These are phyloP conservation scores for Russula brevipes DNA, from an alignment of 768 basidiomycete species.

Conservation along the genomic window DNA sequence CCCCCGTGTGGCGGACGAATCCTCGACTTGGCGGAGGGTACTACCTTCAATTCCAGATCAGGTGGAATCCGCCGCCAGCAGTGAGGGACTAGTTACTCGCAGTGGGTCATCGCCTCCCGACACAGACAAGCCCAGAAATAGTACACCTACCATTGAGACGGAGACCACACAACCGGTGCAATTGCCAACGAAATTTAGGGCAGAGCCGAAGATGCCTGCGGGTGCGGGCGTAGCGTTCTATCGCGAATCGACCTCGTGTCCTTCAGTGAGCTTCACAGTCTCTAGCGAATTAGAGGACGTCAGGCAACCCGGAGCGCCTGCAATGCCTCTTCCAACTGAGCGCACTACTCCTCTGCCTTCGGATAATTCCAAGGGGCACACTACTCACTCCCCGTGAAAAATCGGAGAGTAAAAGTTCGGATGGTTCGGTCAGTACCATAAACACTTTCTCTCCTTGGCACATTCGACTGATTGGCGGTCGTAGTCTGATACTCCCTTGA, in stretches of 20 bases:
- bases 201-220: constrained; percentile 66
- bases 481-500: constrained; percentile 42
- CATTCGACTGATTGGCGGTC: constrained; percentile 15
- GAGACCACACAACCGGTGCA: constrained; percentile 31
- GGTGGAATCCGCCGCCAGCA: constrained; percentile 26
- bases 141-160: constrained; percentile 33
- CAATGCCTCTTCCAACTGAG: constrained; percentile 8
- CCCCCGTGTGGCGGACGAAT: constrained; percentile 35
- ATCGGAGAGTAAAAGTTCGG: constrained; percentile 47
- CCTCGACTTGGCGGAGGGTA: constrained; percentile 39
- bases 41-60: constrained; percentile 24
- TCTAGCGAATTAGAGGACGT: constrained; percentile 63
- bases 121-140: constrained; percentile 31
- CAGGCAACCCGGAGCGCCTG: background rate
- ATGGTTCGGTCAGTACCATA: constrained; percentile 46
- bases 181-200: constrained; percentile 39
- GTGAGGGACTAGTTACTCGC: constrained; percentile 43
- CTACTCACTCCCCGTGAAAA: constrained; percentile 33
- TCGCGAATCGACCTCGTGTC: constrained; percentile 51
- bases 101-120: constrained; percentile 69
- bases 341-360: constrained; percentile 3
- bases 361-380: constrained; percentile 15
- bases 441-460: constrained; percentile 6
- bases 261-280: constrained; percentile 69
- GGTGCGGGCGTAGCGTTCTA: constrained; percentile 72